Evolutionary conservation across 768 basidiomycete species (phyloP), one percentile per base, ranked within the genome.

Genomic region (Suillus placidus): DNA sequence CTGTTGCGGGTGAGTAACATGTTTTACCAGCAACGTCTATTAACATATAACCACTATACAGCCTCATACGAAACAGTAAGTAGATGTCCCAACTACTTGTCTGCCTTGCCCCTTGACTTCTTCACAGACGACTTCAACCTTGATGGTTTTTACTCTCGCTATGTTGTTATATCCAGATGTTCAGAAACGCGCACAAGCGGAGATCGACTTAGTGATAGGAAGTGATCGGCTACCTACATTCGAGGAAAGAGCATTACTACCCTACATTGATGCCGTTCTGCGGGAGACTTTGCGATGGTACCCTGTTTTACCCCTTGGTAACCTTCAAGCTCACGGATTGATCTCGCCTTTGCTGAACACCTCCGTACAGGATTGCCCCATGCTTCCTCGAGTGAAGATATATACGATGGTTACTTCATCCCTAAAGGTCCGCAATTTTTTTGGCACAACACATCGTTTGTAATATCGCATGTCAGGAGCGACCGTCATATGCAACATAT

Each of bases 191-290:
- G 68, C 65, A 16, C 71, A 71, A 54, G 65, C 62, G 42, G 75
- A 76, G 61, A 64, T 75, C 20, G 71, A 75, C 51, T 55, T 61
- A 0, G 66, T 72, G 35, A 62, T 73, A 6, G 72, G 74, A 14
- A 51, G 52, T 12, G 67, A 71, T 32, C 60, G 69, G 6, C 54
- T 73, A 10, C 64, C 69, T 9, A 52, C 57, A 0, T 69, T 60
- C 49, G 56, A 66, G 4, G 71, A 72, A 13, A 60, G 64, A 20
- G 42, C 8, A 12, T 62, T 47, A 37, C 55, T 70, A 23, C 69
- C 67, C 6, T 70, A 70, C 23, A 37, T 68, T 20, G 63, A 67
- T 16, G 67, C 68, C 9, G 47, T 72, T 30, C 30, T 71, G 6
- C 60, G 65, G 23, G 71, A 74, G 56, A 60, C 61, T n/a, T 35